phyloP scores from a whole-genome alignment of 176 grass and related monocot species.

The Phyllostachys edulis region DNA sequence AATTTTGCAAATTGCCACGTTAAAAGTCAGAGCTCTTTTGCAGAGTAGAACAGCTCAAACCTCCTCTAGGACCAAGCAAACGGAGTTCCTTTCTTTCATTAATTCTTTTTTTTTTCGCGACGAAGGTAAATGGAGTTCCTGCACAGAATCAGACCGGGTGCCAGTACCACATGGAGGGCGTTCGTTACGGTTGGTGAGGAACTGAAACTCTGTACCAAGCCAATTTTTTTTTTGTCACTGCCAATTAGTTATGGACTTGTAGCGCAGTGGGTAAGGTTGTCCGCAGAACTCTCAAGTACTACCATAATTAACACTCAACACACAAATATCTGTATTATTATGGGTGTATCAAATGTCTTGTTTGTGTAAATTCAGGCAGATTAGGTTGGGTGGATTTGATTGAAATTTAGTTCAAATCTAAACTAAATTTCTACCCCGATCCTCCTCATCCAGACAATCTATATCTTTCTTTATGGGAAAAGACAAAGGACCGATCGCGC shows the following conservation, averaged over 20 bases:
- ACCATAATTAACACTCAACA: not conserved
- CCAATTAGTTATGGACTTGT: not conserved
- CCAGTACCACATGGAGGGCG: slow-evolving; percentile 22
- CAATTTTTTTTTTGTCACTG: not conserved
- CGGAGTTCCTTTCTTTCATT: not conserved
- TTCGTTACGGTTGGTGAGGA: slow-evolving; percentile 6
- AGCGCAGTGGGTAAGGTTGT: slow-evolving; percentile 1
- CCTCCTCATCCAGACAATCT: not conserved
- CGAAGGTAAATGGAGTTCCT: not conserved
- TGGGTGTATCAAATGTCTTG: not conserved
- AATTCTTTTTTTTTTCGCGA: not conserved
- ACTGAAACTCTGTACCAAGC: not conserved
- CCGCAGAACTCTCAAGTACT: not conserved
- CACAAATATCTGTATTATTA: not conserved
- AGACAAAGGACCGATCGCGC: not conserved
- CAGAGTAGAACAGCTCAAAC: slow-evolving; percentile 16
- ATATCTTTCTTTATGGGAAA: not conserved
- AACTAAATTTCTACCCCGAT: not conserved
- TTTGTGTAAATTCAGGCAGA: not conserved
- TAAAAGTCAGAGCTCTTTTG: slow-evolving; percentile 23
- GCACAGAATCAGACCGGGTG: not conserved
- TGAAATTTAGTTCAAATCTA: not conserved
- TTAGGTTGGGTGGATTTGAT: not conserved
- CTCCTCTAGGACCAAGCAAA: not conserved
- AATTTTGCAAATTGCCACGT: slow-evolving; percentile 36